Evolutionary conservation across 2,329 filamentous ascomycete genomes (phyloP), one percentile per base, ranked within the genome.

Genomic region (Ampelomyces quisqualis): DNA sequence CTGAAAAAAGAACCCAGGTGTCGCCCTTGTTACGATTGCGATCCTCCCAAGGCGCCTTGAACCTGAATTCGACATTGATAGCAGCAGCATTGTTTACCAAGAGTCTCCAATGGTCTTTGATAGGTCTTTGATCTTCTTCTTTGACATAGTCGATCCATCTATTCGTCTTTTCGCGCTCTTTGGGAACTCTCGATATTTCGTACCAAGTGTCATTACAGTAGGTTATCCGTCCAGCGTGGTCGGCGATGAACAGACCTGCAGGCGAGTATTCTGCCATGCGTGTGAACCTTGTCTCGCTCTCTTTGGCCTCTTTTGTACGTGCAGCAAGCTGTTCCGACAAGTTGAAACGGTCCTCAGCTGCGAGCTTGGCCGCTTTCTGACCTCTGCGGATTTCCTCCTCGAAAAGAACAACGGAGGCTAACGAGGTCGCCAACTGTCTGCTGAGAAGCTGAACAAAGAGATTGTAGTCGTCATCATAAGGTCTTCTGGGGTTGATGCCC

Each of bases 191-290:
- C 0, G 85, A 85, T 22, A 90, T 86, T 49, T 77, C 74, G 46
- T 77, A 78, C 76, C 76, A 93, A 60, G 85, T 87, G 48, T 90
- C 85, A 61, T 94, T 94, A 62, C 84, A 87, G 61, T 88, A 93
- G 7, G 79, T 86, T 54, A 93, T 86, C 17, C 77, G 73, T 3
- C 88, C 88, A 27, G 74, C 67, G 0, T 79, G 76, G 58, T 89
- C 79, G n/a, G 86, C 85, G 52, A 93, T 90, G 63, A 91, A 91
- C 71, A 94, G 85, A 19, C 88, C 88, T 1, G 90, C 87, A 0
- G 88, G 88, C 0, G 86, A 85, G 49, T 89, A 88, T 59, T 90
- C 87, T 2, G 88, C 86, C 85, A 93, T 90, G 30, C 86, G 77
- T 1, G 86, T 88, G 61, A 93, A 93, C 43, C 85, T 84, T 21